A percentile compares a stretch with the other conserved stretches of the same genome.
Conservation (phyloP, 805 yeast genomes). For the Candida broadrunensis region DNA sequence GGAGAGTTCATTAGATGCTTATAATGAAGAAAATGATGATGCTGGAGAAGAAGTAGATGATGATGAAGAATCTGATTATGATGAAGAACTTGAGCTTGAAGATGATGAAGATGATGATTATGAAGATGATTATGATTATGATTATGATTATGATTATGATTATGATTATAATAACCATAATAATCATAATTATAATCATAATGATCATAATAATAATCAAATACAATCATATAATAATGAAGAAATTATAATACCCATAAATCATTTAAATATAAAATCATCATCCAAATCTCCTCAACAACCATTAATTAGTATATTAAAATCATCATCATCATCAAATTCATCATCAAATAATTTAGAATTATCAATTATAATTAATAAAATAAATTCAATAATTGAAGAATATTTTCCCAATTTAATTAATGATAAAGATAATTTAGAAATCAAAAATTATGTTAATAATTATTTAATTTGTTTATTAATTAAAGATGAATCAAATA, state of each 20-base stretch:
- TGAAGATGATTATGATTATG: not conserved
- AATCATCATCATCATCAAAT: not conserved
- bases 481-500: constrained; percentile 5
- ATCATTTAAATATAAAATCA: not conserved
- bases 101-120: constrained; percentile 2
- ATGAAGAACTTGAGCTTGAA: not conserved
- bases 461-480: constrained; percentile 6
- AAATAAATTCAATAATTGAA: constrained; percentile 6
- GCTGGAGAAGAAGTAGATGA: constrained; percentile 1
- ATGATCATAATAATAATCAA: too few species aligned
- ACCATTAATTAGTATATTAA: not conserved
- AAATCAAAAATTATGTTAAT: constrained; percentile 13
- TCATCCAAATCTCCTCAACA: not conserved
- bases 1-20: not conserved
- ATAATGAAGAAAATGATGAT: not conserved
- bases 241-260: not conserved
- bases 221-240: too few species aligned
- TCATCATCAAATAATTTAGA: not conserved
- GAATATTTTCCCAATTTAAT: constrained; percentile 5
- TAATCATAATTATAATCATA: too few species aligned
- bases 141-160: not conserved
- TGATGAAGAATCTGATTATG: not conserved
- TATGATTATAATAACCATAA: not conserved
- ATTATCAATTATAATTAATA: constrained; percentile 1
- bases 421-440: constrained; percentile 7